Base-by-base conservation (phyloP, 352 stramenopile genomes). In the Pilasporangium apinafurcum region DNA sequence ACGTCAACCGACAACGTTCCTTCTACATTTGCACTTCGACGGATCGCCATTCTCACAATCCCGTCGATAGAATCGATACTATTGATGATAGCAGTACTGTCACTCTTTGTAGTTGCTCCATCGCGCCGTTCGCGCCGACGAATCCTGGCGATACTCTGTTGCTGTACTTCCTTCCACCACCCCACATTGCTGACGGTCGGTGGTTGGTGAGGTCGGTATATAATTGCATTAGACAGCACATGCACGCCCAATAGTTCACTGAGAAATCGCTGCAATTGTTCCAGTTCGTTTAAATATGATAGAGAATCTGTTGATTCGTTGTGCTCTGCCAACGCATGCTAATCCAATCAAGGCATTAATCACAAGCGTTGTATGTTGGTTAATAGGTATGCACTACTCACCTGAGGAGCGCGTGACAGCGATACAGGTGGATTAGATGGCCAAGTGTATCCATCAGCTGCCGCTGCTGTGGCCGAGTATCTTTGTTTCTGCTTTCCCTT, bases 151-250 rank as follows among this genome's bases (percentile, higher is more conserved):
- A 64, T 41, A 12, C 54, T 69, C 22, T 59, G 46, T 13, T 37
- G 46, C 48, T 77, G 53, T 12, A 80, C 46, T 21, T 74, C 58
- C 8, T 55, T 44, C 68, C 68, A 80, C 68, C 68, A 80, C 45
- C 57, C 59, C 12, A 26, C 29, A 8, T 38, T 65, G 37, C 74
- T 57, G 51, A 74, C 64, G 12, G 32, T 32, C 18, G 76, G 44
- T 37, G 46, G 38, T 28, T 62, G 43, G n/a, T 53, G 44, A 14
- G 43, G 49, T 3, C 34, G 43, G 35, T 72, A 80, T 8, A 47
- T 54, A 28, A 80, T 53, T 8, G 58, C 57, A 3, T 31, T 48
- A 7, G 67, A 76, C 3, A 80, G 48, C 14, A 38, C 27, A 48
- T 76, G 67, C 21, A 80, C 67, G 16, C 57, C 37, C 29, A 80